Evolutionary conservation across 139 green algal species (phyloP).

Genomic region (Protoeuglena noctilucae): DNA sequence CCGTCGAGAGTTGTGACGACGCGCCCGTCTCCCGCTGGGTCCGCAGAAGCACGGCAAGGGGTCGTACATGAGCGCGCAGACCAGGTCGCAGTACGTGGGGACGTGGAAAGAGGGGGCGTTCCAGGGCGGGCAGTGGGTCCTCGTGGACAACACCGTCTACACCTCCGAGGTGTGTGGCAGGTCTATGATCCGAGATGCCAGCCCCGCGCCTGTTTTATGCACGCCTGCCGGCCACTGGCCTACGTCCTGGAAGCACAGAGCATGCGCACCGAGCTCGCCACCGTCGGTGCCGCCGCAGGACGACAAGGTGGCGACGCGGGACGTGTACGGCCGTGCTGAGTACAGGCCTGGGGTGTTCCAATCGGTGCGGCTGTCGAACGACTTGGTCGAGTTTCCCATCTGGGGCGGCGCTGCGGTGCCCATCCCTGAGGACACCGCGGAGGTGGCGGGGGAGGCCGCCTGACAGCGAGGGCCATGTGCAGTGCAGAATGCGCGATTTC

Average conservation of each 20-base stretch:
- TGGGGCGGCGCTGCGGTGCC: background rate
- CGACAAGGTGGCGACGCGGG: background rate
- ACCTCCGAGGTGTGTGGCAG: too few species aligned
- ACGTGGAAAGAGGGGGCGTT: background rate
- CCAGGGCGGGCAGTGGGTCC: background rate
- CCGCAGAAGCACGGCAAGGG: slow-evolving; percentile 1
- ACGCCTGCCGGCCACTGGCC: too few species aligned
- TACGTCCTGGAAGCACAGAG: too few species aligned
- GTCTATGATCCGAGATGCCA: too few species aligned
- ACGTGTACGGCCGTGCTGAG: background rate
- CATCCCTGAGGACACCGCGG: background rate
- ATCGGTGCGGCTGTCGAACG: background rate
- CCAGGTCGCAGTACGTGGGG: background rate
- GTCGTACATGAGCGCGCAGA: background rate
- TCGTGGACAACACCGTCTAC: background rate
- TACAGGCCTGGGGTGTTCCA: background rate
- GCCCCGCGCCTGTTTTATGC: too few species aligned
- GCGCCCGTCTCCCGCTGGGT: too few species aligned
- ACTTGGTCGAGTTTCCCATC: background rate
- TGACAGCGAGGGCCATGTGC: background rate
- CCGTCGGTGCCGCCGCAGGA: too few species aligned
- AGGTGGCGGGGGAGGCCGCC: background rate
- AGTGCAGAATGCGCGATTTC: background rate
- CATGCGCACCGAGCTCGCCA: too few species aligned
- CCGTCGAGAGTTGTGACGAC: too few species aligned